A percentile compares a stretch with the other conserved stretches of the same genome.
Conservation (phyloP, 2,329 filamentous ascomycete genomes). For the Ophidiomyces ophidiicola region DNA sequence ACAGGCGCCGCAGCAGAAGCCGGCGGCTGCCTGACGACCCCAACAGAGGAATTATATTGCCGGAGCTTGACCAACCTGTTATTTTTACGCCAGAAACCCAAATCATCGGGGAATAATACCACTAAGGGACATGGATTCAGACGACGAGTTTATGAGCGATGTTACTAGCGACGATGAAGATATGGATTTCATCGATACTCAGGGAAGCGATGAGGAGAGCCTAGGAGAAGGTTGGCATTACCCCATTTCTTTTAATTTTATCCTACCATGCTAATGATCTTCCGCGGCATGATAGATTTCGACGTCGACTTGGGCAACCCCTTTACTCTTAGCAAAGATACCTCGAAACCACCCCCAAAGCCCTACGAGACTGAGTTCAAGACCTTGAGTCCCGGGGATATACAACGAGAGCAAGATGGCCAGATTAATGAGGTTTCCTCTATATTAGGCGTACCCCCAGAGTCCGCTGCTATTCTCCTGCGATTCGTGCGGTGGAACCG, state of each 20-base stretch:
- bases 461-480: constrained; percentile 80
- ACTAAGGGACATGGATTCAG: constrained; percentile 69
- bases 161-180: constrained; percentile 56
- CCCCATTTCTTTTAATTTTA: neutral
- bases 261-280: constrained; percentile 3
- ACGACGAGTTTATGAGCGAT: constrained; percentile 84
- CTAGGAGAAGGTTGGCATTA: constrained; percentile 29
- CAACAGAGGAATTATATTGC: no score
- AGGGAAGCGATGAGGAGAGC: constrained; percentile 62
- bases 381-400: constrained; percentile 66
- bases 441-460: constrained; percentile 77
- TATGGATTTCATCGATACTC: constrained; percentile 46
- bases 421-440: constrained; percentile 83
- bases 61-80: no score
- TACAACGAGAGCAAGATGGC: constrained; percentile 70
- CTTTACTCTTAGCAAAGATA: constrained; percentile 57
- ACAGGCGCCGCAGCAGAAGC: no score
- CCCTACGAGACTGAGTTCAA: constrained; percentile 76
- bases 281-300: constrained; percentile 35
- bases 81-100: no score
- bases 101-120: constrained; percentile 17
- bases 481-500: constrained; percentile 93
- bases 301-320: constrained; percentile 47
- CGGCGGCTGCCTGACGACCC: no score
- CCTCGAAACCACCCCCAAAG: constrained; percentile 57